Evolutionary conservation across 2,329 filamentous ascomycete species (phyloP).

Genomic region (Periglandula ipomoeae): DNA sequence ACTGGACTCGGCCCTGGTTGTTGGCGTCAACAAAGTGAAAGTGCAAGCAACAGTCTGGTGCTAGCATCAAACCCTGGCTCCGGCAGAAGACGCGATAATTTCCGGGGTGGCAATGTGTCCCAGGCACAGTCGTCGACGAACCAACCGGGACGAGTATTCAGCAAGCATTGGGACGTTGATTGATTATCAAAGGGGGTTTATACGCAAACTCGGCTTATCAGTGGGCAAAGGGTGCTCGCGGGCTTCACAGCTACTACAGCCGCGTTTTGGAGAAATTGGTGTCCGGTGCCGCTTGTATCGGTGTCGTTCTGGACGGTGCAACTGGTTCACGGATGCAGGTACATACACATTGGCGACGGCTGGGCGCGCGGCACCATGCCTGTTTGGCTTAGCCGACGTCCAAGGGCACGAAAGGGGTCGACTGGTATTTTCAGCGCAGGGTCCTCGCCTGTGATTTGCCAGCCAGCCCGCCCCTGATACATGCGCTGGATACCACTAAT

Average conservation of each 20-base stretch:
- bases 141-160: too few species aligned
- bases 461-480: neutral
- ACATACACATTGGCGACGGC: neutral
- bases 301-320: too few species aligned
- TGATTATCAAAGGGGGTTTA: too few species aligned
- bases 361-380: neutral
- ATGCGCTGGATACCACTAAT: too few species aligned
- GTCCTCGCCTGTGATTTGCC: neutral
- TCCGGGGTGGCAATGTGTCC: neutral
- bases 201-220: too few species aligned
- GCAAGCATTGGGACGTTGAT: too few species aligned
- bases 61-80: neutral
- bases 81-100: neutral
- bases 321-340: slow-evolving; percentile 1
- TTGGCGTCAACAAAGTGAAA: neutral
- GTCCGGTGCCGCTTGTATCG: too few species aligned
- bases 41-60: neutral
- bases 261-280: too few species aligned
- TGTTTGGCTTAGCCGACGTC: neutral
- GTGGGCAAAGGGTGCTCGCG: too few species aligned
- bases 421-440: neutral
- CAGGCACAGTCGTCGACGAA: neutral
- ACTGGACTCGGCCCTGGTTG: neutral
- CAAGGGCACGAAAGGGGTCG: too few species aligned
- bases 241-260: too few species aligned